Percentiles rank a stretch among this genome's conserved stretches.
Evolutionary conservation across 306 rosid genomes (phyloP).

Genomic region (Vachellia pachyceras): DNA sequence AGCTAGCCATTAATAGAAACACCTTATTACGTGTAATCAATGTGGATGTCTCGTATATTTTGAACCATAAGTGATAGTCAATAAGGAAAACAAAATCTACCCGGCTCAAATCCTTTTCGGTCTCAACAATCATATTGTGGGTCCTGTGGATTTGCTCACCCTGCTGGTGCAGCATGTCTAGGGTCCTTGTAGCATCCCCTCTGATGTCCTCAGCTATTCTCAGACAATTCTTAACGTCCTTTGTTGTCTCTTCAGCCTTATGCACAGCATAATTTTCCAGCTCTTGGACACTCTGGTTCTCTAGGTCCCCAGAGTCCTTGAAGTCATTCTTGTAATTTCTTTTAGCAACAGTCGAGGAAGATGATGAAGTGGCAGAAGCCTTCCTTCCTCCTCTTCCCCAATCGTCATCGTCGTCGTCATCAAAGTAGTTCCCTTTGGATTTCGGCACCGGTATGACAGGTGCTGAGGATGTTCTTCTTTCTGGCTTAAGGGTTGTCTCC

Average conservation of each 20-base stretch:
- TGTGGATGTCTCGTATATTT: too few relatives aligned
- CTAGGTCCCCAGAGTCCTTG: conserved; percentile 66
- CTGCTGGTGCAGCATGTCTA: conserved; percentile 88
- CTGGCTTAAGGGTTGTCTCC: conserved; percentile 44
- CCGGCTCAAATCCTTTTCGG: conserved; percentile 83
- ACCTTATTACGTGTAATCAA: too few relatives aligned
- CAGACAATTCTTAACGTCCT: conserved; percentile 67
- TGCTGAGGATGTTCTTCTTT: conserved; percentile 73
- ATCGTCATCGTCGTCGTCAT: conserved; percentile 39
- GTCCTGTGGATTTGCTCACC: conserved; percentile 94
- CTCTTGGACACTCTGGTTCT: conserved; percentile 78
- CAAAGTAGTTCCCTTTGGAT: conserved; percentile 52
- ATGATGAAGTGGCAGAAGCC: conserved; percentile 44
- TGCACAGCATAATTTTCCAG: conserved; percentile 74
- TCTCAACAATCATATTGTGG: conserved; percentile 76
- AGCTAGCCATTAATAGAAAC: too few relatives aligned
- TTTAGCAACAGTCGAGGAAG: conserved; percentile 42
- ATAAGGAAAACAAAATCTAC: conserved; percentile 34
- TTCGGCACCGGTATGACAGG: conserved; percentile 55
- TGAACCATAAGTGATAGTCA: not conserved
- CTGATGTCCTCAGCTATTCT: conserved; percentile 86
- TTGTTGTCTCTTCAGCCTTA: conserved; percentile 85
- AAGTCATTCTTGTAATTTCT: conserved; percentile 57
- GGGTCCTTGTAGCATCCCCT: conserved; percentile 82
- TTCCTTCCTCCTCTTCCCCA: conserved; percentile 49